Evolutionary conservation across 2,329 filamentous ascomycete species (phyloP), one percentile per base, ranked within the genome.

Genomic region (Diaporthe destruens): DNA sequence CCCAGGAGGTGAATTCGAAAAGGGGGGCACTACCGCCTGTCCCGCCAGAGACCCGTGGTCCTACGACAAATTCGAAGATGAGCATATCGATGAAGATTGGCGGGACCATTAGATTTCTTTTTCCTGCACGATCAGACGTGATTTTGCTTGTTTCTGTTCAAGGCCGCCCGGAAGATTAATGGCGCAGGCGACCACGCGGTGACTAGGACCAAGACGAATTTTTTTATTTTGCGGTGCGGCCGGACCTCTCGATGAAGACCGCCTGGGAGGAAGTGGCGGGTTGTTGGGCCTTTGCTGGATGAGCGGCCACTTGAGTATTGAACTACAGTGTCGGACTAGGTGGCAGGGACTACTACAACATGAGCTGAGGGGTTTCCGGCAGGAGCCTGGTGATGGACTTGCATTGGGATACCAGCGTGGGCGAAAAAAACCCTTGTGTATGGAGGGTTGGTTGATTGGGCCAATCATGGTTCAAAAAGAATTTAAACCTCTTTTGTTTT

Each of bases 121-220:
- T 76, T 75, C 55, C 74, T 72, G 75, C 76, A 75, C 75, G 75
- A 76, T 74, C 65, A 74, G 71, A 76, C 69, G 74, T 78, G 75
- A 74, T 73, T 75, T 74, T 74, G 74, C 73, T 76, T 77, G 71
- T 71, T 74, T 72, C 71, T 74, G 79, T 80, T 79, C 80, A 80
- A 81, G 79, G 81, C 81, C 80, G 76, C 80, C 79, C 80, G 79
- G 77, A 79, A 79, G 76, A 72, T 68, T 77, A 78, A 77, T 79
- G 79, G 78, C 79, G 80, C 77, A 73, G 77, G 74, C 71, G 75
- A 76, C 77, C 77, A 78, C 77, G 75, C 78, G 54, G 80, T 78
- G 78, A 77, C 77, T 78, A 77, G 78, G 76, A 77, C 44, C 53
- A 70, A 56, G 75, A 77, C 75, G 75, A 53, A 66, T 63, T 72